A percentile compares a stretch with the other conserved stretches of the same genome.
Conservation (phyloP, 306 rosid species). For the Myrica gale region DNA sequence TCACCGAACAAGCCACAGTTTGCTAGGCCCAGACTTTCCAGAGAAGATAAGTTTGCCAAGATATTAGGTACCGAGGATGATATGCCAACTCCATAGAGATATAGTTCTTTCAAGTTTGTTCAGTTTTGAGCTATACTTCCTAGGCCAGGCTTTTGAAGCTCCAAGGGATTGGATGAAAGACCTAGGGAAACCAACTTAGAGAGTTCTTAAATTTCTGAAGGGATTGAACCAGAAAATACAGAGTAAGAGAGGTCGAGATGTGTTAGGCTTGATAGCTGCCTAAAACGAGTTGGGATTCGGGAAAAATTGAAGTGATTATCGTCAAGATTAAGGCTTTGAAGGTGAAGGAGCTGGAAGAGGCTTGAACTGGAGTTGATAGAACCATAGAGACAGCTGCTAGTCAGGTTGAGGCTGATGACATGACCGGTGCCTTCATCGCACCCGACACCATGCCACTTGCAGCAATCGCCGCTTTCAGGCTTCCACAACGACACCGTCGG, state of each 20-base stretch:
- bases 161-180: not conserved
- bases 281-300: no score
- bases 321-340: not conserved
- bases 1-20: not conserved
- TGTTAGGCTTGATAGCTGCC: no score
- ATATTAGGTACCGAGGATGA: not conserved
- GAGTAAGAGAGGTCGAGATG: not conserved
- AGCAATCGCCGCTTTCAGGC: not conserved
- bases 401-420: not conserved
- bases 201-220: not conserved
- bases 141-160: not conserved
- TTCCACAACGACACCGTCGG: not conserved
- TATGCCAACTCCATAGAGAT: not conserved
- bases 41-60: not conserved
- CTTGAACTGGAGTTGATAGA: not conserved
- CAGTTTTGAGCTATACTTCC: not conserved
- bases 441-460: not conserved
- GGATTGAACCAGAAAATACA: not conserved
- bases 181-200: not conserved
- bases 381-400: slow-evolving; percentile 28
- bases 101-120: not conserved
- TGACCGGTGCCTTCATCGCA: not conserved
- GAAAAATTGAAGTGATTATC: no score
- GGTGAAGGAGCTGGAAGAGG: slow-evolving; percentile 10
- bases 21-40: rapidly evolving